These are phyloP conservation scores for Trichoderma sp. DNA, from an alignment of 2,329 filamentous ascomycete genomes.

Conservation along the genomic window DNA sequence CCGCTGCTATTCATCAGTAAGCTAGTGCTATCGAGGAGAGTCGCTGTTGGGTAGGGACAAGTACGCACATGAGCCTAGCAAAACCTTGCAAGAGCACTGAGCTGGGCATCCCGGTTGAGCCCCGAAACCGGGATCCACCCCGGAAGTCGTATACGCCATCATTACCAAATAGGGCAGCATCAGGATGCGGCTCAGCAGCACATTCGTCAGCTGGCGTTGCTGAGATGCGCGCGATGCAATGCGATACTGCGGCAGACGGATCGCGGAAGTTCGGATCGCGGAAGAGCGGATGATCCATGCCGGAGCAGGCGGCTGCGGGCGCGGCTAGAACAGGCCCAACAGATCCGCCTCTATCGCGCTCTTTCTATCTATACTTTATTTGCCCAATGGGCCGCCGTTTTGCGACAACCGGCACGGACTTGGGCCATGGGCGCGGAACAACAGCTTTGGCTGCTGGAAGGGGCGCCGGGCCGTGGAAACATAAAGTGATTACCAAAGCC, in stretches of 20 bases:
- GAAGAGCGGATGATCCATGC: not conserved
- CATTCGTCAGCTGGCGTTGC: not conserved
- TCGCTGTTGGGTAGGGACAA: not conserved
- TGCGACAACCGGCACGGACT: not conserved
- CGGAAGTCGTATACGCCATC: not conserved
- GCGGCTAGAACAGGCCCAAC: not conserved
- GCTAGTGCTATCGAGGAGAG: not conserved
- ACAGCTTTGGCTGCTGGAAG: not conserved
- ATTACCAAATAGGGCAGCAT: not conserved
- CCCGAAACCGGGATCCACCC: not conserved
- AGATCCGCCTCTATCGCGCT: not conserved
- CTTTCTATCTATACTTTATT: not conserved
- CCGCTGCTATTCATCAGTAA: not conserved
- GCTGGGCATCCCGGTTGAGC: not conserved
- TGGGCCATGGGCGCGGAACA: not conserved
- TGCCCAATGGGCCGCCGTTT: not conserved
- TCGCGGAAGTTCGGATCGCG: constrained; percentile 37
- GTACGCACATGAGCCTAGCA: not conserved
- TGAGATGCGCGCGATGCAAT: not conserved
- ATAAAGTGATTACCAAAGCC: constrained; percentile 26
- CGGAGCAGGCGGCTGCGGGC: not conserved
- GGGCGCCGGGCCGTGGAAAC: not conserved
- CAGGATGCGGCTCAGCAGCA: not conserved
- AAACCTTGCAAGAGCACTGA: not conserved
- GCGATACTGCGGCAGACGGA: constrained; percentile 20